Evolutionary conservation across 768 basidiomycete genomes (phyloP).

Genomic region (Leccinum disarticulatum): DNA sequence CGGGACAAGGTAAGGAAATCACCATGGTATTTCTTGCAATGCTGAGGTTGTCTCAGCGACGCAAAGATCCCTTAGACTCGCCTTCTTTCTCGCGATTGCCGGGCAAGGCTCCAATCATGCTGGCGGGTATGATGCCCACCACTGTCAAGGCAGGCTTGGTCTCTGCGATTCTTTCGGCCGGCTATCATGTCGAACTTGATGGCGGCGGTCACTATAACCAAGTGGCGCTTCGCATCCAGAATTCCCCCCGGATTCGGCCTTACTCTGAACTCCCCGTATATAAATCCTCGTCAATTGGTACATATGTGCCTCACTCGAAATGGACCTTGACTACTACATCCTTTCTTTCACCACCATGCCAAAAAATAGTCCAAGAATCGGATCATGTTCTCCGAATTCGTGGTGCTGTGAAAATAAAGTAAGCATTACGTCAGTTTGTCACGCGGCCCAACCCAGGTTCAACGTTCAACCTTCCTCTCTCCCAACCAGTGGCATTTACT

Average conservation of each 20-base stretch:
- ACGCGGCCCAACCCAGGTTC: slow-evolving; percentile 91
- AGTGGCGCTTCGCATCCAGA: slow-evolving; percentile 72
- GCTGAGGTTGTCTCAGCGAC: slow-evolving; percentile 51
- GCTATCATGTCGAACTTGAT: slow-evolving; percentile 95
- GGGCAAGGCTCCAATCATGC: slow-evolving; percentile 98
- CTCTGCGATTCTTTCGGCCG: slow-evolving; percentile 86
- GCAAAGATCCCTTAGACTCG: slow-evolving; percentile 89
- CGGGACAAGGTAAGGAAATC: slow-evolving; percentile 70
- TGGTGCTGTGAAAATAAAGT: slow-evolving; percentile 97
- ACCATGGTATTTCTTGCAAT: not conserved
- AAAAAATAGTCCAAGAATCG: slow-evolving; percentile 44
- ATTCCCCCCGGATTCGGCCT: slow-evolving; percentile 89
- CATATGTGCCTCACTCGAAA: too few species aligned
- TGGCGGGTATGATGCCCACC: slow-evolving; percentile 98
- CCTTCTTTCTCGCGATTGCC: slow-evolving; percentile 88
- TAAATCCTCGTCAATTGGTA: slow-evolving; percentile 91
- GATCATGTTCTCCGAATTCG: slow-evolving; percentile 98
- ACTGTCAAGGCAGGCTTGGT: slow-evolving; percentile 97
- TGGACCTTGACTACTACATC: too few species aligned
- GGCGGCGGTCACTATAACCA: slow-evolving; percentile 98
- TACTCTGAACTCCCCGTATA: slow-evolving; percentile 94
- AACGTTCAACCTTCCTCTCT: slow-evolving; percentile 86
- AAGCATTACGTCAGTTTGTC: slow-evolving; percentile 93
- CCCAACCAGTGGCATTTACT: slow-evolving; percentile 60
- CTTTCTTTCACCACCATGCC: too few species aligned